Evolutionary conservation across 495 filamentous ascomycete genomes (phyloP).

Genomic region (Penicillium verhagenii): DNA sequence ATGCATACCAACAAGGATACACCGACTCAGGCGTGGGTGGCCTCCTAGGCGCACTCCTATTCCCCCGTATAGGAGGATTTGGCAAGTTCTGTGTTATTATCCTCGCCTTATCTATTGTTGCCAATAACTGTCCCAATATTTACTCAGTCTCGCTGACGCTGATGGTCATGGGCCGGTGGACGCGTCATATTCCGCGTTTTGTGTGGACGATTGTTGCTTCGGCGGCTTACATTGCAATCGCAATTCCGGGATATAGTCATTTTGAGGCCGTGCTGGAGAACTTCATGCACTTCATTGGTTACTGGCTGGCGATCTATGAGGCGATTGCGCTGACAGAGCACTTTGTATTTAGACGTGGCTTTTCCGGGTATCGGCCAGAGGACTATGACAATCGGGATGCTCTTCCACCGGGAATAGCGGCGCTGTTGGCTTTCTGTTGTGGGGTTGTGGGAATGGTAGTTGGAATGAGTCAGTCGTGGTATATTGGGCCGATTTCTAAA

Average conservation of each 20-base stretch:
- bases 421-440: constrained; percentile 31
- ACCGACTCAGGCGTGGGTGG: constrained; percentile 48
- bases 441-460: constrained; percentile 47
- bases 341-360: constrained; percentile 38
- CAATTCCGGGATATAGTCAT: constrained; percentile 46
- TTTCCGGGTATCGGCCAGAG: constrained; percentile 39
- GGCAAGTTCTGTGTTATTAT: constrained; percentile 56
- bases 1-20: constrained; percentile 35
- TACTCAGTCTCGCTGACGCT: constrained; percentile 55
- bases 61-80: constrained; percentile 47
- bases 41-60: constrained; percentile 54
- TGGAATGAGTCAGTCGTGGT: constrained; percentile 57
- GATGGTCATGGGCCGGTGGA: constrained; percentile 50
- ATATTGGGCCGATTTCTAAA: constrained; percentile 51
- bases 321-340: constrained; percentile 51
- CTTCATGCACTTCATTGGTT: constrained; percentile 54
- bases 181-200: constrained; percentile 50
- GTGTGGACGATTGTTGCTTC: constrained; percentile 50
- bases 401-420: constrained; percentile 49
- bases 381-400: constrained; percentile 46
- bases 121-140: constrained; percentile 44
- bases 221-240: constrained; percentile 51
- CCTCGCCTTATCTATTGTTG: constrained; percentile 51
- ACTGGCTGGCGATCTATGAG: constrained; percentile 55
- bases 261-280: constrained; percentile 55